Conservation (phyloP, 2,329 filamentous ascomycete genomes). For the Didymella exigua region DNA sequence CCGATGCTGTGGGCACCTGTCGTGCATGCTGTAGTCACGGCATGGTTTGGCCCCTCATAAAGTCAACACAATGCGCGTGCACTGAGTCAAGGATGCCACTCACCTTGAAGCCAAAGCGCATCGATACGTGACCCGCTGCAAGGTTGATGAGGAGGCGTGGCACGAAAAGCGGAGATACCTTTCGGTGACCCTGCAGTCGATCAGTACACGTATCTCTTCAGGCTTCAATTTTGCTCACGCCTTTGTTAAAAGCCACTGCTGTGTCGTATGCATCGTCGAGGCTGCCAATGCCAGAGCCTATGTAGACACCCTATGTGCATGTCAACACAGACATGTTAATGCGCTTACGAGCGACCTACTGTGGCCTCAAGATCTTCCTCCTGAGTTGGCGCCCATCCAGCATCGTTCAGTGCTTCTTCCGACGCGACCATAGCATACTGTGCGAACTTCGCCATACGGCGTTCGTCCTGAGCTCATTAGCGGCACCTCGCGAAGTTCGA, state of each 20-base stretch:
- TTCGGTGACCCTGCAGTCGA: constrained; percentile 75
- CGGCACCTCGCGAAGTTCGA: background rate
- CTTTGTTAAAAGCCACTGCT: constrained; percentile 74
- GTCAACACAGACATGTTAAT: constrained; percentile 9
- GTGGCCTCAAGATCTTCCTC: constrained; percentile 73
- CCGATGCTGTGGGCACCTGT: constrained; percentile 95
- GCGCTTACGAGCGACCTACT: constrained; percentile 46
- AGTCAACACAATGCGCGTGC: constrained; percentile 9
- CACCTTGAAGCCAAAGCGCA: constrained; percentile 81
- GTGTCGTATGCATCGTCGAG: constrained; percentile 89
- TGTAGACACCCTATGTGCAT: constrained; percentile 72
- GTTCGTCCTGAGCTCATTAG: constrained; percentile 58
- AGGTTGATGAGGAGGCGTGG: constrained; percentile 93
- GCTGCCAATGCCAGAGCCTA: constrained; percentile 95
- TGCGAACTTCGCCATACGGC: constrained; percentile 87
- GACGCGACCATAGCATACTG: constrained; percentile 90
- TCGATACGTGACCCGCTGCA: constrained; percentile 91
- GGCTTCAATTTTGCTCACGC: constrained; percentile 58
- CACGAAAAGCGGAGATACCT: constrained; percentile 91
- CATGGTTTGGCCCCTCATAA: constrained; percentile 80
- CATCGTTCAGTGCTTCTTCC: constrained; percentile 83
- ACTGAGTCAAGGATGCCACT: background rate
- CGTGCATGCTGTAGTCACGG: constrained; percentile 92
- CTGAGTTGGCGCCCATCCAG: constrained; percentile 71
- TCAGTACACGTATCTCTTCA: background rate